Conservation (phyloP, 257 asterid species). For the Echium plantagineum region DNA sequence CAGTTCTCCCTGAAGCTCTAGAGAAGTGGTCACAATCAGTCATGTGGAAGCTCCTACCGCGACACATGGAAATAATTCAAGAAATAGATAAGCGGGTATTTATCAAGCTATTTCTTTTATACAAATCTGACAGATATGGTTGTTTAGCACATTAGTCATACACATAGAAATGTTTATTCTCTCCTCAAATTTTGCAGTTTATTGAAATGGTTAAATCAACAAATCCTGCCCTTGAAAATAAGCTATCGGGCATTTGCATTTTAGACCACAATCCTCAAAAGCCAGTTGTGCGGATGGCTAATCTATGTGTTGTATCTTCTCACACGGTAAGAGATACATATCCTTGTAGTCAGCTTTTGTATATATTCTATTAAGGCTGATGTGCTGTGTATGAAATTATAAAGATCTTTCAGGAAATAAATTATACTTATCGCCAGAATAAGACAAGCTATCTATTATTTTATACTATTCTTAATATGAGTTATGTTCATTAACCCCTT, state of each 20-base stretch:
- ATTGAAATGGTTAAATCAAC: slow-evolving; percentile 49
- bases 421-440: not conserved
- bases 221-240: slow-evolving; percentile 72
- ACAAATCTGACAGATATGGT: not conserved
- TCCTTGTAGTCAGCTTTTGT: not conserved
- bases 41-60: slow-evolving; percentile 99
- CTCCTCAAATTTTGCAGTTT: slow-evolving; percentile 42
- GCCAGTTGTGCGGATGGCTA: slow-evolving; percentile 98
- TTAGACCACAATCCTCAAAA: slow-evolving; percentile 75
- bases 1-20: slow-evolving; percentile 98
- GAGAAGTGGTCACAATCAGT: slow-evolving; percentile 98
- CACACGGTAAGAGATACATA: slow-evolving; percentile 64
- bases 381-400: not conserved
- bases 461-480: no score
- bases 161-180: not conserved
- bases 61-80: slow-evolving; percentile 93
- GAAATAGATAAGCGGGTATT: slow-evolving; percentile 92
- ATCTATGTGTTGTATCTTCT: slow-evolving; percentile 87
- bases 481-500: no score
- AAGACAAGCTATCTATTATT: not conserved
- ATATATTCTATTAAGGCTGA: not conserved
- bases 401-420: not conserved
- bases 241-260: slow-evolving; percentile 53
- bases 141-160: not conserved
- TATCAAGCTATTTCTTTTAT: slow-evolving; percentile 1